Percentiles rank a stretch among this genome's conserved stretches.
phyloP scores from a whole-genome alignment of 495 filamentous ascomycete species.

The Evansstolkia leycettana region DNA sequence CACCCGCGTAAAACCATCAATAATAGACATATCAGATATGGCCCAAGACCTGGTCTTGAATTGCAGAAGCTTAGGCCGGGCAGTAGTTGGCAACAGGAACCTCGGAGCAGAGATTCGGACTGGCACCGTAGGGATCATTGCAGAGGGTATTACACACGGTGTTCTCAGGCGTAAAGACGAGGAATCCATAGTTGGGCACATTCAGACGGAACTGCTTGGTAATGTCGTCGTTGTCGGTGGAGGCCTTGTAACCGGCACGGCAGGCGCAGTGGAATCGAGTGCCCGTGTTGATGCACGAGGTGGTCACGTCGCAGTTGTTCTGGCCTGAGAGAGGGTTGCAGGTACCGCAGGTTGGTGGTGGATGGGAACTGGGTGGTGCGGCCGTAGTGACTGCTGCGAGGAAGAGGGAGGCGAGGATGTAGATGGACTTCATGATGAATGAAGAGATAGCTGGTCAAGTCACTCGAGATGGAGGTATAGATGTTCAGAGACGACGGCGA shows the following conservation, averaged over 20 bases:
- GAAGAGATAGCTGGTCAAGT: not conserved
- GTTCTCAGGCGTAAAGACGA: slow-evolving; percentile 29
- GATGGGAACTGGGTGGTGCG: no score
- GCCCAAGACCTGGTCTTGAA: no score
- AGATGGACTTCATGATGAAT: slow-evolving; percentile 5
- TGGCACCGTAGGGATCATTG: slow-evolving; percentile 18
- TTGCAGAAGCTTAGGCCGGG: no score
- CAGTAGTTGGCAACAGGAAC: slow-evolving; percentile 20
- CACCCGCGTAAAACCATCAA: no score
- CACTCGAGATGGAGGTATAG: no score
- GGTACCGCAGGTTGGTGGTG: slow-evolving; percentile 26
- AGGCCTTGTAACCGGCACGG: slow-evolving; percentile 55
- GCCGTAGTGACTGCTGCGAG: slow-evolving; percentile 13
- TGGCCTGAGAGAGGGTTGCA: slow-evolving; percentile 32
- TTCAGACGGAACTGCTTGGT: slow-evolving; percentile 25
- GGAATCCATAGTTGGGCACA: slow-evolving; percentile 28
- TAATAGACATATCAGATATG: no score
- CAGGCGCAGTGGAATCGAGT: slow-evolving; percentile 66
- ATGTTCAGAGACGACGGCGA: no score
- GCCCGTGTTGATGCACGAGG: slow-evolving; percentile 46
- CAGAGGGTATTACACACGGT: slow-evolving; percentile 28
- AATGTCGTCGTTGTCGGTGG: slow-evolving; percentile 18
- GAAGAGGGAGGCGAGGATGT: slow-evolving; percentile 11
- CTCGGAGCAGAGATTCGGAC: slow-evolving; percentile 24
- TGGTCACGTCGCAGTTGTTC: slow-evolving; percentile 30